Percentiles rank a stretch among this genome's conserved stretches.
Conservation (phyloP, 441 rosid species). For the Jatropha multifida region DNA sequence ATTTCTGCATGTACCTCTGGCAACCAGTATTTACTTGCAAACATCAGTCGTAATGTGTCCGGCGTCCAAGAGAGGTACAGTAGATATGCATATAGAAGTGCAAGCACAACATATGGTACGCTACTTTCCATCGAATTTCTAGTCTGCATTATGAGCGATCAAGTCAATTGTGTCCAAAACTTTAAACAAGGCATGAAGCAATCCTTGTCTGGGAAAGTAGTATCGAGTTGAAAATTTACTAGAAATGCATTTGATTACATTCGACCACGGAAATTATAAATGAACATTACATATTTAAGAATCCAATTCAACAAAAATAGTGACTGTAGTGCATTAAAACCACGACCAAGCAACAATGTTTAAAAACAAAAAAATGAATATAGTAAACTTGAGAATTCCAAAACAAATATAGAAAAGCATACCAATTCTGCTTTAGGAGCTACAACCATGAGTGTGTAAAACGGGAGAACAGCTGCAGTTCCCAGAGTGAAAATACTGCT, state of each 20-base stretch:
- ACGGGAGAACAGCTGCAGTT: conserved; percentile 84
- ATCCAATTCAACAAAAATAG: background rate
- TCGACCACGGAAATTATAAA: background rate
- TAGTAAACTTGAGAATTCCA: background rate
- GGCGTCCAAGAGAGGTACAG: conserved; percentile 89
- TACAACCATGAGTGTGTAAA: conserved; percentile 84
- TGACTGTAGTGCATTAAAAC: background rate
- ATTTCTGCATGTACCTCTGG: conserved; percentile 58
- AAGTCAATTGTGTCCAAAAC: conserved; percentile 1
- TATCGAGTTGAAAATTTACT: background rate
- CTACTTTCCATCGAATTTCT: conserved; percentile 70
- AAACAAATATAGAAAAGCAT: conserved; percentile 20
- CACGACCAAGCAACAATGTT: background rate
- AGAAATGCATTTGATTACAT: too few species aligned
- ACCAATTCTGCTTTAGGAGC: conserved; percentile 88
- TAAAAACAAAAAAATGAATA: background rate
- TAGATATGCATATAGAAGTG: conserved; percentile 63
- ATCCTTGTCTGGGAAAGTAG: conserved; percentile 5
- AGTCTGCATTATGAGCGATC: conserved; percentile 47
- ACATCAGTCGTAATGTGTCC: conserved; percentile 59
- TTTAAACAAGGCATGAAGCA: background rate
- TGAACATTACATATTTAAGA: background rate
- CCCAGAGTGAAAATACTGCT: conserved; percentile 65
- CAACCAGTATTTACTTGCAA: conserved; percentile 70
- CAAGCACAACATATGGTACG: conserved; percentile 61